phyloP scores from a whole-genome alignment of 768 basidiomycete species.

The Serendipita sp. region DNA sequence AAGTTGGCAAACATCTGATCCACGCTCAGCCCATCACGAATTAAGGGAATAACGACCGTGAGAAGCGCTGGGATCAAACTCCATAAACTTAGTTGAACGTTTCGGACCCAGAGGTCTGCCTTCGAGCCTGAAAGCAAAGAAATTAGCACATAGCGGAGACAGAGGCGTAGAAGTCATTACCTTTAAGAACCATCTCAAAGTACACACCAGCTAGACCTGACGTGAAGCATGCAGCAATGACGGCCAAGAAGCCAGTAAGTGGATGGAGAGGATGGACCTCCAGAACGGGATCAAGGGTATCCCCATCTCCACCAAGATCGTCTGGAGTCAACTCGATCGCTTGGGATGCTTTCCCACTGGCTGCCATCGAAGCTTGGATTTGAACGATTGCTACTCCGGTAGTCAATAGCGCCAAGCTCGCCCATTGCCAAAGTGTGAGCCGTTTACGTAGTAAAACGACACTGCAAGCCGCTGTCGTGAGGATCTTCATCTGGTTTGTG shows the following conservation, averaged over 20 bases:
- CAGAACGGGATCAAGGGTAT: slow-evolving; percentile 9
- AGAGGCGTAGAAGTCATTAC: background rate
- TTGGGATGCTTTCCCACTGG: background rate
- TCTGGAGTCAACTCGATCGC: background rate
- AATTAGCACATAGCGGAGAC: background rate
- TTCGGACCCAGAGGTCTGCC: slow-evolving; percentile 88
- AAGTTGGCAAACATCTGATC: slow-evolving; percentile 64
- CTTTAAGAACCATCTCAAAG: slow-evolving; percentile 95
- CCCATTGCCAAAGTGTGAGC: slow-evolving; percentile 61
- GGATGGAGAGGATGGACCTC: slow-evolving; percentile 51
- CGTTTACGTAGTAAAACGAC: slow-evolving; percentile 66
- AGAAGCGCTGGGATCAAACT: slow-evolving; percentile 76
- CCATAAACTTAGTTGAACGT: slow-evolving; percentile 89
- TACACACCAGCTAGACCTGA: slow-evolving; percentile 95
- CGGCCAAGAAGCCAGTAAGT: slow-evolving; percentile 76
- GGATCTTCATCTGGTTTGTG: slow-evolving; percentile 93
- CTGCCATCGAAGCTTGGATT: slow-evolving; percentile 44
- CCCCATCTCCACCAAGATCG: background rate
- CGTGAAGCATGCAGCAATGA: slow-evolving; percentile 80
- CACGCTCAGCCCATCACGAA: slow-evolving; percentile 21
- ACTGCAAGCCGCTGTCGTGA: slow-evolving; percentile 82
- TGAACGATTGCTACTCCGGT: slow-evolving; percentile 84
- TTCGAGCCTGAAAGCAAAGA: slow-evolving; percentile 30
- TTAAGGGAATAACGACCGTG: slow-evolving; percentile 41
- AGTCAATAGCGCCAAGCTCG: slow-evolving; percentile 68